Conservation (phyloP, 352 stramenopile genomes). For the Pythium rishiriense region DNA sequence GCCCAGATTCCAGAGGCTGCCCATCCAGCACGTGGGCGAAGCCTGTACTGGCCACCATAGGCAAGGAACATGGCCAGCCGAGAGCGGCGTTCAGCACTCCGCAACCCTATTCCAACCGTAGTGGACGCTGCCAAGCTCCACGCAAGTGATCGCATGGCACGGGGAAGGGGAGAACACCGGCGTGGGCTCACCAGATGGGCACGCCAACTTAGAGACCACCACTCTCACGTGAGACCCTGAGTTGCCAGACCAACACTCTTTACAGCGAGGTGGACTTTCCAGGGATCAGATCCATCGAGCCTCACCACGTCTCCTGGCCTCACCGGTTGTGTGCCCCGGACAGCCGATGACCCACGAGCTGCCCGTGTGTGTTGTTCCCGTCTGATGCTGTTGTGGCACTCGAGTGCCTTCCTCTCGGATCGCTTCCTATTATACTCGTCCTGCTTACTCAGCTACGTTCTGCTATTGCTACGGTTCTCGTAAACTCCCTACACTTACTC, state of each 20-base stretch:
- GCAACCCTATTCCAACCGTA: not conserved
- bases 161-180: not conserved
- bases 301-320: not conserved
- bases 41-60: not conserved
- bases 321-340: no score
- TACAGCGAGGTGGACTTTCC: no score
- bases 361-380: not conserved
- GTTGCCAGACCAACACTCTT: constrained; percentile 4
- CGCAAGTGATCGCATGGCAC: constrained; percentile 1
- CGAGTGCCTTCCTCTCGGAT: not conserved
- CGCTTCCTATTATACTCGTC: not conserved
- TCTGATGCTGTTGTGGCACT: not conserved
- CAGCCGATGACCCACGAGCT: no score
- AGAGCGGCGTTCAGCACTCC: not conserved
- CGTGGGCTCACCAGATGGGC: not conserved
- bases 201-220: constrained; percentile 8
- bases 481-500: not conserved
- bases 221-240: not conserved
- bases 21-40: not conserved
- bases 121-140: not conserved
- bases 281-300: constrained; percentile 8
- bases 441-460: not conserved
- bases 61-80: not conserved
- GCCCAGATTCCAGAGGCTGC: not conserved
- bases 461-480: not conserved